These are phyloP conservation scores for Colletotrichum sp. DNA, from an alignment of 2,329 filamentous ascomycete genomes.

Conservation along the genomic window DNA sequence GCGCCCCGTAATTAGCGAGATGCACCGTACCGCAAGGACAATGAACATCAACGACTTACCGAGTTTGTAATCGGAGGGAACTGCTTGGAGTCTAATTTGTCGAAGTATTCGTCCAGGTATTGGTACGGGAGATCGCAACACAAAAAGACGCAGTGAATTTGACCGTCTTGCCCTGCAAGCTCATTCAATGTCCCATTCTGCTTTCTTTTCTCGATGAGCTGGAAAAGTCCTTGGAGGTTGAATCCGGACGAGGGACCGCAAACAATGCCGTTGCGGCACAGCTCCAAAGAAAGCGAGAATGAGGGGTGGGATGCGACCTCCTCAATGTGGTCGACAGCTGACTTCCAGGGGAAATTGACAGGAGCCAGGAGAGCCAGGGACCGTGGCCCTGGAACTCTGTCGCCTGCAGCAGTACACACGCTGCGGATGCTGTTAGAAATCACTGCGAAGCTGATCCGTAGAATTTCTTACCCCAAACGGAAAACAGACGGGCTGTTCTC, in stretches of 20 bases:
- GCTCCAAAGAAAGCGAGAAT: constrained; percentile 55
- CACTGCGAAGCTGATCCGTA: background rate
- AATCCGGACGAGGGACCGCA: constrained; percentile 68
- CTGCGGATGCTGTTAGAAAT: constrained; percentile 26
- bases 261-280: constrained; percentile 62
- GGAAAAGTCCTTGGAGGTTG: constrained; percentile 56
- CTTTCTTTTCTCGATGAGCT: constrained; percentile 55
- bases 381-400: constrained; percentile 63
- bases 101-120: constrained; percentile 65
- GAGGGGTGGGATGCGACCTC: constrained; percentile 61
- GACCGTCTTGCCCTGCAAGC: constrained; percentile 48
- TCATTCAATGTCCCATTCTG: constrained; percentile 44
- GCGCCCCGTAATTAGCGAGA: constrained; percentile 21
- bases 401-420: constrained; percentile 61
- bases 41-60: constrained; percentile 21
- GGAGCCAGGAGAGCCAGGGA: constrained; percentile 53
- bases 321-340: constrained; percentile 59
- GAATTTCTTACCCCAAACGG: constrained; percentile 26
- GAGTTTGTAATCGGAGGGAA: constrained; percentile 56
- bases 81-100: constrained; percentile 52
- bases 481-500: constrained; percentile 51
- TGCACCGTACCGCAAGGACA: background rate
- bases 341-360: constrained; percentile 63
- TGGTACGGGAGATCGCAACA: constrained; percentile 70
- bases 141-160: constrained; percentile 61